Evolutionary conservation across 2,329 filamentous ascomycete species (phyloP).

Genomic region (Phyllosticta paracitricarpa): DNA sequence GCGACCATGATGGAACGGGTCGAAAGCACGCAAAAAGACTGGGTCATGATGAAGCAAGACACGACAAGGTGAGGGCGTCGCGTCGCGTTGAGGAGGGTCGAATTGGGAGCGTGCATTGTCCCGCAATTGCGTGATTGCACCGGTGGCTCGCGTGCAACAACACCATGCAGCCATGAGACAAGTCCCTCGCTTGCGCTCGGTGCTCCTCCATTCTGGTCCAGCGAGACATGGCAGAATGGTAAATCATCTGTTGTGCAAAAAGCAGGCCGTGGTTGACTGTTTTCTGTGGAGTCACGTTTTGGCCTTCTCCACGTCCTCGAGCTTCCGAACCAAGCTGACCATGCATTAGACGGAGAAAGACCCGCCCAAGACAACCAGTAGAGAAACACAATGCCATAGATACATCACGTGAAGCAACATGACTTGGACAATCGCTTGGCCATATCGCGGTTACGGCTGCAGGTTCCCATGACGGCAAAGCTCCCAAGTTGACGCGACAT

Average conservation of each 20-base stretch:
- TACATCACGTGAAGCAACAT: background rate
- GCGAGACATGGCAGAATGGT: background rate
- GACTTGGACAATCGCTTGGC: background rate
- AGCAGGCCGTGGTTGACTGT: background rate
- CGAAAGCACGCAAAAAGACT: slow-evolving; percentile 8
- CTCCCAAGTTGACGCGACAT: slow-evolving; percentile 4
- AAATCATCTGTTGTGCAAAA: background rate
- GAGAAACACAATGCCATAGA: background rate
- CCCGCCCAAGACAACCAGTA: background rate
- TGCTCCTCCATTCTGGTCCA: background rate
- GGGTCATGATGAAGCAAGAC: slow-evolving; percentile 7
- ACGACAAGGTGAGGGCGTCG: background rate
- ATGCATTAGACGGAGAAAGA: background rate
- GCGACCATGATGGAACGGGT: slow-evolving; percentile 4
- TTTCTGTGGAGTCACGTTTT: background rate
- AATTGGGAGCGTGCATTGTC: background rate
- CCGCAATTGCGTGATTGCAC: slow-evolving; percentile 10
- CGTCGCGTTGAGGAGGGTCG: slow-evolving; percentile 1
- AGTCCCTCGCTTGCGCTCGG: background rate
- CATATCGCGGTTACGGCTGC: background rate
- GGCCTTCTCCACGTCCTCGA: background rate
- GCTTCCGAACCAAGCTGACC: background rate
- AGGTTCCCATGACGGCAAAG: slow-evolving; percentile 3
- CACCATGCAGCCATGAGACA: slow-evolving; percentile 1
- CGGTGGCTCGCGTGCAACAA: slow-evolving; percentile 9